phyloP scores from a whole-genome alignment of 2,329 filamentous ascomycete genomes.

The Claviceps quebecensis region DNA sequence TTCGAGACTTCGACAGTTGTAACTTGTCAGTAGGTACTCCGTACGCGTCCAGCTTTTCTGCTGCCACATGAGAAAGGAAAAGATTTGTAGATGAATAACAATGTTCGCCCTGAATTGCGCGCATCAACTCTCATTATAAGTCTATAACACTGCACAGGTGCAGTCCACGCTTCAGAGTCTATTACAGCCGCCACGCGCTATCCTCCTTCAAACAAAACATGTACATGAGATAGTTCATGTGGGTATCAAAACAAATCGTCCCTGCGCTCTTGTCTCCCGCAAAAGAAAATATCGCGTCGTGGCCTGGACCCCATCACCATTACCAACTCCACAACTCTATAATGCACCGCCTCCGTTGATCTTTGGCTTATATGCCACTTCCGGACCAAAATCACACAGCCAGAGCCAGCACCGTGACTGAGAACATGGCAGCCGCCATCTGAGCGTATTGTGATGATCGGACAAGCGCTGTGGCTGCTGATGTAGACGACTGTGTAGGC shows the following conservation, averaged over 20 bases:
- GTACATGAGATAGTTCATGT: not conserved
- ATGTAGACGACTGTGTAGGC: constrained; percentile 5
- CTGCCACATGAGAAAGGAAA: no score
- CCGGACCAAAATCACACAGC: not conserved
- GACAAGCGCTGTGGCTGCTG: constrained; percentile 3
- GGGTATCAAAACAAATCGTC: constrained; percentile 3
- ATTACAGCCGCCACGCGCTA: not conserved
- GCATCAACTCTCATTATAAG: no score
- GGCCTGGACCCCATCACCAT: not conserved
- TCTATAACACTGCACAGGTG: no score
- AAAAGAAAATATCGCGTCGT: not conserved
- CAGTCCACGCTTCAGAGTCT: no score
- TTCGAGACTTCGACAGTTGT: no score
- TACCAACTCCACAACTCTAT: not conserved
- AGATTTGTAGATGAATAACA: no score
- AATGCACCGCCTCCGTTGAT: no score
- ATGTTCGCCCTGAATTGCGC: no score
- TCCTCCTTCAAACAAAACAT: not conserved
- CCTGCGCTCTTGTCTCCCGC: not conserved
- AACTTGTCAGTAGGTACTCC: no score
- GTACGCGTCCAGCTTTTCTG: no score
- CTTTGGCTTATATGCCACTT: not conserved
- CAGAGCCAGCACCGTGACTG: not conserved
- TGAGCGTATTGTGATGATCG: not conserved
- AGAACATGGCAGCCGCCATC: constrained; percentile 1